Percentiles rank a stretch among this genome's conserved stretches.
These are phyloP conservation scores for Cladosporium sp. DNA, from an alignment of 2,329 filamentous ascomycete genomes.

Conservation along the genomic window DNA sequence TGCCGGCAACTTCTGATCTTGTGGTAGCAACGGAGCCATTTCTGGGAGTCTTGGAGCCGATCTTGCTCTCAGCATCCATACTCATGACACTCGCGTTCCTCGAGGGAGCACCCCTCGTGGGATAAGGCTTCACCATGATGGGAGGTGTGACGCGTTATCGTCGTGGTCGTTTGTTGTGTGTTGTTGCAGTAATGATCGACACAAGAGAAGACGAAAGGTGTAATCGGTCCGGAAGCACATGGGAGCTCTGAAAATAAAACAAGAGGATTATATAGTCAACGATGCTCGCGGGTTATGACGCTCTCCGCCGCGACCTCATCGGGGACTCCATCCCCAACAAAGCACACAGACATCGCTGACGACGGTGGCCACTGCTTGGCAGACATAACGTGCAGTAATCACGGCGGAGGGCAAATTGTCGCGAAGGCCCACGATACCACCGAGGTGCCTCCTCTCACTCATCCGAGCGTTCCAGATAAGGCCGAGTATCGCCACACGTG, in stretches of 20 bases:
- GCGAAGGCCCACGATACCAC: constrained; percentile 12
- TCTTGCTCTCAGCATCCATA: constrained; percentile 9
- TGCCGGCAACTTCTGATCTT: constrained; percentile 3
- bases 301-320: constrained; percentile 1
- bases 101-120: constrained; percentile 7
- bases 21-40: constrained; percentile 11
- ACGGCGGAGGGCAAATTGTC: constrained; percentile 1
- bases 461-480: constrained; percentile 12
- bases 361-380: constrained; percentile 13
- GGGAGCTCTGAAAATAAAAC: constrained; percentile 6
- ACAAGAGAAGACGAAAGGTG: background rate
- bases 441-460: constrained; percentile 12
- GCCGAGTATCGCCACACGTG: constrained; percentile 8
- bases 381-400: constrained; percentile 5
- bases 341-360: constrained; percentile 4
- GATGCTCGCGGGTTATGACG: constrained; percentile 8
- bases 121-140: constrained; percentile 8
- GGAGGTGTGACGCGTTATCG: background rate
- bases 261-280: background rate
- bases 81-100: constrained; percentile 6
- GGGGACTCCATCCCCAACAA: constrained; percentile 11
- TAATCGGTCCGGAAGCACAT: constrained; percentile 14
- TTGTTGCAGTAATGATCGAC: constrained; percentile 5
- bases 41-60: constrained; percentile 7
- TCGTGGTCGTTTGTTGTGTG: constrained; percentile 1